These are phyloP conservation scores for Fraxinus cuspidata DNA, from an alignment of 257 asterid species.

Conservation along the genomic window DNA sequence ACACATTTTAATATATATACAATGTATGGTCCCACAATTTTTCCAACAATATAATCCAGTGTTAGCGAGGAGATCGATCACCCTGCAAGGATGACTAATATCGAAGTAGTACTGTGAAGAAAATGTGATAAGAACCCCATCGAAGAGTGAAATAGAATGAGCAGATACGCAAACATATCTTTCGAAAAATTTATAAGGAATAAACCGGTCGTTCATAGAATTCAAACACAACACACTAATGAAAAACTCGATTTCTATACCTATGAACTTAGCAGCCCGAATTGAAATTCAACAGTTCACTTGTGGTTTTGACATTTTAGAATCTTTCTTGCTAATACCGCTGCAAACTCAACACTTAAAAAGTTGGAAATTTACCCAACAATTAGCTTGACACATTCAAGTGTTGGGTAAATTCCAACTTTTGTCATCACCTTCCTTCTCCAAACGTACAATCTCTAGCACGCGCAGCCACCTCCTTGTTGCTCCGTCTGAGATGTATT, in stretches of 20 bases:
- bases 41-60: too few relatives aligned
- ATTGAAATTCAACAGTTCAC: neutral
- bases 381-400: neutral
- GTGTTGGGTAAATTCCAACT: neutral
- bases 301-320: neutral
- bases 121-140: too few relatives aligned
- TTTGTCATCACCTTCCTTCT: neutral
- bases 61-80: too few relatives aligned
- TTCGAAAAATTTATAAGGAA: neutral
- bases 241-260: neutral
- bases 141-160: too few relatives aligned
- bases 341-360: neutral
- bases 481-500: conserved; percentile 38
- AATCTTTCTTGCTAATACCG: neutral
- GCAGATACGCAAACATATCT: neutral
- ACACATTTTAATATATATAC: too few relatives aligned
- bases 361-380: too few relatives aligned
- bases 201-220: neutral
- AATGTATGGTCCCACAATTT: too few relatives aligned
- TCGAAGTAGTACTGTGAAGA: too few relatives aligned
- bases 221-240: neutral
- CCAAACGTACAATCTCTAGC: conserved; percentile 25
- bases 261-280: neutral
- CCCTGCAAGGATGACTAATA: too few relatives aligned
- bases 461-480: conserved; percentile 58